phyloP scores from a whole-genome alignment of 495 filamentous ascomycete species.

The Aspergillus sclerotiicarbonarius region DNA sequence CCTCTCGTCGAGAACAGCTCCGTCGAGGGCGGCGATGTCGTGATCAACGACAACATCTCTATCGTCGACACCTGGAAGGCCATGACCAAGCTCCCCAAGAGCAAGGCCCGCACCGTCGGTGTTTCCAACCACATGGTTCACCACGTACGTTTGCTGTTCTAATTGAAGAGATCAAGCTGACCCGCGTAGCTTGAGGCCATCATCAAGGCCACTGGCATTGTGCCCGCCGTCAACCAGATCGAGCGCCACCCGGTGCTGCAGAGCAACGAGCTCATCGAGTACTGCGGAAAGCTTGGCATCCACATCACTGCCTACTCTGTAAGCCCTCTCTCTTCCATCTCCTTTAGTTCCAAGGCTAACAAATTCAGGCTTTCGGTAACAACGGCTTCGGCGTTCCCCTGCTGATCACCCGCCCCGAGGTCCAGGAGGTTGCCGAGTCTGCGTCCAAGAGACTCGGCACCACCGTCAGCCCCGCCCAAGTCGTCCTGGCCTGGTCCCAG shows the following conservation, averaged over 20 bases:
- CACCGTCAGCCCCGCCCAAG: constrained; percentile 40
- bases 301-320: constrained; percentile 52
- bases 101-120: constrained; percentile 49
- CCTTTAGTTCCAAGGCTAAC: neutral
- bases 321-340: constrained; percentile 8
- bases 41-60: constrained; percentile 46
- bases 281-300: constrained; percentile 45
- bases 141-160: constrained; percentile 31
- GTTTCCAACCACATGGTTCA: constrained; percentile 50
- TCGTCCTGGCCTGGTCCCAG: constrained; percentile 50
- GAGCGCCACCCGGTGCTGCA: constrained; percentile 51
- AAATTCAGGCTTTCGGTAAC: constrained; percentile 47
- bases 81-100: constrained; percentile 51
- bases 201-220: constrained; percentile 48
- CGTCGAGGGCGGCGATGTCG: constrained; percentile 39
- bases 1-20: constrained; percentile 37
- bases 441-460: constrained; percentile 39
- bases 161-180: neutral
- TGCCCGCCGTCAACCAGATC: constrained; percentile 51
- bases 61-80: constrained; percentile 54
- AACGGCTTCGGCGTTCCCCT: constrained; percentile 44
- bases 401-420: constrained; percentile 42
- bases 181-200: constrained; percentile 43
- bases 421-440: constrained; percentile 45
- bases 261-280: constrained; percentile 42